Conservation (phyloP, 805 yeast species). For the Suhomyces canberraensis region DNA sequence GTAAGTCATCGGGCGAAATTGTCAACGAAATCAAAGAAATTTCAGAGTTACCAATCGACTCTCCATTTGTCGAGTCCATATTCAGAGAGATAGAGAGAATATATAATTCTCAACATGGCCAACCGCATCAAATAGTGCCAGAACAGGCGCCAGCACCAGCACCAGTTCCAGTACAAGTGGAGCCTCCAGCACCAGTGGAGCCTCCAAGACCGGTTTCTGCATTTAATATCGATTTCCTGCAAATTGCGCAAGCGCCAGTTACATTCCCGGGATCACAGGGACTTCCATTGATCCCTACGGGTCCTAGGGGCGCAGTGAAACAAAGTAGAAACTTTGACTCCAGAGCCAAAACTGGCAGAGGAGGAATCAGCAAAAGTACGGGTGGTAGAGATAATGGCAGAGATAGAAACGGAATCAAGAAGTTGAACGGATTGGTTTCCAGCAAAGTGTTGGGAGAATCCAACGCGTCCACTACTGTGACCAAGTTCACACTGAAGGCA, state of each 20-base stretch:
- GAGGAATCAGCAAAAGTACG: conserved; percentile 22
- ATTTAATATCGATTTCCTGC: background rate
- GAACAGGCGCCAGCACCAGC: conserved; percentile 8
- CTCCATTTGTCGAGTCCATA: conserved; percentile 53
- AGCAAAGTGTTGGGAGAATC: conserved; percentile 40
- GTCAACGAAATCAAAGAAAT: conserved; percentile 57
- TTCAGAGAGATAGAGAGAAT: conserved; percentile 53
- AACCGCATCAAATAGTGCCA: conserved; percentile 8
- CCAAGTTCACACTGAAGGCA: conserved; percentile 40
- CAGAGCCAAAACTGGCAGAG: conserved; percentile 9
- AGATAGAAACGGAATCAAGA: conserved; percentile 2
- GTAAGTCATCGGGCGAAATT: conserved; percentile 59
- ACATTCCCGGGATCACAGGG: no score
- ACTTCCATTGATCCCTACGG: conserved; percentile 7
- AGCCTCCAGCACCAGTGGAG: conserved; percentile 1
- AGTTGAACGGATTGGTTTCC: conserved; percentile 36
- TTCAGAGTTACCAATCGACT: conserved; percentile 60
- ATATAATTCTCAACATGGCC: conserved; percentile 11
- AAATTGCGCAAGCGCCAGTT: background rate
- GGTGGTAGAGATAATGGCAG: conserved; percentile 12
- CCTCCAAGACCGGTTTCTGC: conserved; percentile 3
- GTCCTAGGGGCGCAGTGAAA: conserved; percentile 11
- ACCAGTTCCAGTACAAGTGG: conserved; percentile 1
- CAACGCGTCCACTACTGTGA: conserved; percentile 22
- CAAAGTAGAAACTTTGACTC: conserved; percentile 6